These are phyloP conservation scores for Podila verticillata DNA, from an alignment of 192 early-diverging fungal genomes.

Conservation along the genomic window DNA sequence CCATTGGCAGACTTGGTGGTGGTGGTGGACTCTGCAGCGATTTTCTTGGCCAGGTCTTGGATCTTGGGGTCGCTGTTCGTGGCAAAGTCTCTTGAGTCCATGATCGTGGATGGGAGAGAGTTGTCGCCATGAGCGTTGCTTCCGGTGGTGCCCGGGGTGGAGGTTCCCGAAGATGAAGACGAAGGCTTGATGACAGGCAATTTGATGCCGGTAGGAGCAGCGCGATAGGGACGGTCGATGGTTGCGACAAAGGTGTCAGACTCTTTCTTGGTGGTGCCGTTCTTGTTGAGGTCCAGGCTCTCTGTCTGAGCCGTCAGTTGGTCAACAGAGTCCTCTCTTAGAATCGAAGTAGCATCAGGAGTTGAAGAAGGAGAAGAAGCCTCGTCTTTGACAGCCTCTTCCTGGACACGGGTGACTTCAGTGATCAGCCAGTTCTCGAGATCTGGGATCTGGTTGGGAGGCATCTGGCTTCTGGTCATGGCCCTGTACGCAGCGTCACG, in stretches of 20 bases:
- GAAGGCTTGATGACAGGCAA: conserved; percentile 12
- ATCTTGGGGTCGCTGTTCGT: conserved; percentile 35
- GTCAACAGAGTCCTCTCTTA: conserved; percentile 8
- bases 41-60: conserved; percentile 10
- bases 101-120: conserved; percentile 12
- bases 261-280: not conserved
- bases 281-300: conserved; percentile 7
- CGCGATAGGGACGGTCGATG: conserved; percentile 33
- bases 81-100: conserved; percentile 8
- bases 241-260: not conserved
- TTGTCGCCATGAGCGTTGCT: not conserved
- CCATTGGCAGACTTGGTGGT: too few species aligned
- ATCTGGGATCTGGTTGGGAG: conserved; percentile 47
- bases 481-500: conserved; percentile 67
- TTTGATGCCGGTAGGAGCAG: conserved; percentile 36
- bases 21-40: not conserved
- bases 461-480: conserved; percentile 57
- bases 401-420: conserved; percentile 32
- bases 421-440: conserved; percentile 28
- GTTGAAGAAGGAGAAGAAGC: not conserved
- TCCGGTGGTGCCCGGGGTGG: not conserved
- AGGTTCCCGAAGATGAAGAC: conserved; percentile 3
- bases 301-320: conserved; percentile 17
- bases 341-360: not conserved
- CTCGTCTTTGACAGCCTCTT: conserved; percentile 4